These are phyloP conservation scores for Diaporthe amygdali DNA, from an alignment of 2,329 filamentous ascomycete genomes.

Conservation along the genomic window DNA sequence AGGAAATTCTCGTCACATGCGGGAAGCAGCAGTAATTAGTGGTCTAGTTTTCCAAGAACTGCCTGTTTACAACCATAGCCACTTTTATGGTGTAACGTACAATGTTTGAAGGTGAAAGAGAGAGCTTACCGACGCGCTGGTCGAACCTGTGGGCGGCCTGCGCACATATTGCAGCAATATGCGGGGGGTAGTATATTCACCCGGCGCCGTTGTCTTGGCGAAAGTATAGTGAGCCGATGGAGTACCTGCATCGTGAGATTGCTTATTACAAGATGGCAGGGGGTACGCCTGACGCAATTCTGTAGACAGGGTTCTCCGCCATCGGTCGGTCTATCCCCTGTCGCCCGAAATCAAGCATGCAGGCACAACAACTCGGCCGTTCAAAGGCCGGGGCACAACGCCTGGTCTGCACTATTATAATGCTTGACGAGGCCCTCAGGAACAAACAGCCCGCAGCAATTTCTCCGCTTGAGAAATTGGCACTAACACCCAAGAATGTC, in stretches of 20 bases:
- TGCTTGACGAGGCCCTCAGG: not conserved
- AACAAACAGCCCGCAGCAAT: not conserved
- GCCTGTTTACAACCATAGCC: too few relatives aligned
- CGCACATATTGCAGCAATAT: not conserved
- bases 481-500: not conserved
- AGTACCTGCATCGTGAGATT: conserved; percentile 4
- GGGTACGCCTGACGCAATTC: not conserved
- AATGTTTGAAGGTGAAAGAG: too few relatives aligned
- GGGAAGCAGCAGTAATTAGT: too few relatives aligned
- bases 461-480: conserved; percentile 6
- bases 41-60: too few relatives aligned
- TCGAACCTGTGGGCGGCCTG: not conserved
- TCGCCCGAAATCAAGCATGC: not conserved
- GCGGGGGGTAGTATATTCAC: not conserved
- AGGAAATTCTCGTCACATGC: too few relatives aligned
- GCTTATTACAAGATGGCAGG: not conserved
- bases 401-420: not conserved
- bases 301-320: conserved; percentile 8
- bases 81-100: too few relatives aligned
- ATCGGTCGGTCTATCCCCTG: not conserved
- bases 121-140: not conserved
- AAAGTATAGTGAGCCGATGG: not conserved
- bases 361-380: conserved; percentile 7
- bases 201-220: not conserved
- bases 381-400: not conserved